A percentile compares a stretch with the other conserved stretches of the same genome.
These are phyloP conservation scores for Auriculariales sp. DNA, from an alignment of 768 basidiomycete genomes.

Conservation along the genomic window DNA sequence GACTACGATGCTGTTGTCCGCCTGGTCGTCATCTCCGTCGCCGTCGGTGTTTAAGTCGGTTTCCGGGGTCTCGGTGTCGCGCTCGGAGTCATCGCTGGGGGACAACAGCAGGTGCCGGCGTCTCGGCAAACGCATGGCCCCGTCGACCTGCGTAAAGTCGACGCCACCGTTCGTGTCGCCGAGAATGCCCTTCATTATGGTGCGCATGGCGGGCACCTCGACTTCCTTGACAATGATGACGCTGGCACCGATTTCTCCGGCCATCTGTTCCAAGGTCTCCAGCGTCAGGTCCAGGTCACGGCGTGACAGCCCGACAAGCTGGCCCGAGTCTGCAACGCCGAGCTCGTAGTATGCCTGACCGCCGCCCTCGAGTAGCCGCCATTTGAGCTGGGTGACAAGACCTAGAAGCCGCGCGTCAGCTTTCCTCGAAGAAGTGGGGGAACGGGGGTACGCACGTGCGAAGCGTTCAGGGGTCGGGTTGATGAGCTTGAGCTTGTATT, in stretches of 20 bases:
- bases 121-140: constrained; percentile 7
- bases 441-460: constrained; percentile 22
- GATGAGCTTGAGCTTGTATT: constrained; percentile 87
- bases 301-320: constrained; percentile 63
- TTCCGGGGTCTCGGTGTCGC: constrained; percentile 12
- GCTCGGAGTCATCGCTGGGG: constrained; percentile 10
- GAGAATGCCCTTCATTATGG: constrained; percentile 1
- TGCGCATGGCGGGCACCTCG: constrained; percentile 39
- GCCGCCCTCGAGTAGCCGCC: constrained; percentile 78
- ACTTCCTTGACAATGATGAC: constrained; percentile 86
- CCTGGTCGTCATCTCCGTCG: constrained; percentile 10
- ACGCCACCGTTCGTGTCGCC: constrained; percentile 14
- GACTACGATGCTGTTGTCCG: constrained; percentile 18
- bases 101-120: constrained; percentile 5
- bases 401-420: not conserved
- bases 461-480: constrained; percentile 65
- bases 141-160: constrained; percentile 26
- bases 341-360: constrained; percentile 77
- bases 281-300: constrained; percentile 68
- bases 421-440: not conserved
- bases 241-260: constrained; percentile 82
- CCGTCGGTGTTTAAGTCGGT: constrained; percentile 16
- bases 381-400: constrained; percentile 90
- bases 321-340: constrained; percentile 76
- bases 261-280: constrained; percentile 86